Base-by-base conservation (phyloP, 257 asterid species). In the Nicotiana attenuata region DNA sequence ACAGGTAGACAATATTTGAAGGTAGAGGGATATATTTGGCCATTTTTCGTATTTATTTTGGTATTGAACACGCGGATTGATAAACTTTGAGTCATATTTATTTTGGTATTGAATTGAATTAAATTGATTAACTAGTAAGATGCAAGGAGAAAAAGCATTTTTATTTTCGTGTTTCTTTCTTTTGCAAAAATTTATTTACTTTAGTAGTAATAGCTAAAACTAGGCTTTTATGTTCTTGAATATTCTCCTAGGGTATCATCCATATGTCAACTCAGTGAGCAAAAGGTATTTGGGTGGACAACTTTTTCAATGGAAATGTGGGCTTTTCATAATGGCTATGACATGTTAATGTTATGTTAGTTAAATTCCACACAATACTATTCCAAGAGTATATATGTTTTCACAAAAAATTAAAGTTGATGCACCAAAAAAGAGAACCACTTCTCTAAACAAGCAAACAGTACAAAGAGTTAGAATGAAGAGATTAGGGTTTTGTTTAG, bases 291-390 rank as follows among this genome's bases (percentile, higher is more conserved):
- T 9, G 66, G 5, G 14, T 69, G 65, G 33, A 67, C n/a, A 4
- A 63, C 14, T n/a, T 68, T 68, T 68, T 1, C 84, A 86, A 87
- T 61, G 47, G 57, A 79, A 77, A 83, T 57, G 81, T 77, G 85
- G 82, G 82, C 88, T 81, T 65, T 82, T 73, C 47, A 57, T 78
- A 69, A 33, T 85, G 89, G 77, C 14, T 57, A 41, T 61, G 86
- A 65, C 83, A 82, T 82, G 65, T 56, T 71, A 28, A 1, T 64
- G 41, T 61, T 80, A 55, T 22, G 55, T 35, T 38, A 35, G 10
- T 68, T 38, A 3, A 65, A 65, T 29, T 66, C 38, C 53, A 19
- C 10, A n/a, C 1, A 33, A 31, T 31, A 66, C 52, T 31, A 29
- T 65, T 66, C 20, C 1, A 66, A 31, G 33, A 31, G 24, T 29